Conservation (phyloP, 345 rosid genomes). For the Psidium guajava region DNA sequence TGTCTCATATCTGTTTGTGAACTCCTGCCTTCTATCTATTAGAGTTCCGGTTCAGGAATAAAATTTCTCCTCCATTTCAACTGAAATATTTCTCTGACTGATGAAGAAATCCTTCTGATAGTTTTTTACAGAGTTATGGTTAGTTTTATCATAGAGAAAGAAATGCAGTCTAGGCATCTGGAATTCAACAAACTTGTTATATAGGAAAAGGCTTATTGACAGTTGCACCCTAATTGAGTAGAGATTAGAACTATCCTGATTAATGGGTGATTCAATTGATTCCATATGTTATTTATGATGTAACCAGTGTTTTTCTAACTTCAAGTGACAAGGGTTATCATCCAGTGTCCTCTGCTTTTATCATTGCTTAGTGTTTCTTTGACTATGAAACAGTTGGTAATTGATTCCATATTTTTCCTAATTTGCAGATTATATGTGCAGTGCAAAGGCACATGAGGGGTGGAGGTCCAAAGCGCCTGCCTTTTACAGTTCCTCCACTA, state of each 20-base stretch:
- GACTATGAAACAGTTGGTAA: not conserved
- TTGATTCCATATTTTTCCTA: not conserved
- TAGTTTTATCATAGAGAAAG: not conserved
- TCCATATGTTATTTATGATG: not conserved
- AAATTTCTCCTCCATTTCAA: not conserved
- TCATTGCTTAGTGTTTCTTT: not conserved
- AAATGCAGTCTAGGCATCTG: not conserved
- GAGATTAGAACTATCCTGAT: not conserved
- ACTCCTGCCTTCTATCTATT: not conserved
- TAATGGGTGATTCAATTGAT: not conserved
- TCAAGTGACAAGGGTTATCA: not conserved
- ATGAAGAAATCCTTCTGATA: not conserved
- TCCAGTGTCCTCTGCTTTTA: not conserved
- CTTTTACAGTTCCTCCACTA: slow-evolving; percentile 66
- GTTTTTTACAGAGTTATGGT: not conserved
- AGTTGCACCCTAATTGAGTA: not conserved
- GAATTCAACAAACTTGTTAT: not conserved
- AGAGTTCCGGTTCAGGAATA: not conserved
- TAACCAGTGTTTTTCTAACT: not conserved
- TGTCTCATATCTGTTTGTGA: not conserved
- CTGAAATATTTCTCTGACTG: not conserved
- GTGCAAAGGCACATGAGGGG: slow-evolving; percentile 66
- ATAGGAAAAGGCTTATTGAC: not conserved
- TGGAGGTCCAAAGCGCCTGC: slow-evolving; percentile 69
- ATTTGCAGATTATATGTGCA: slow-evolving; percentile 54